These are phyloP conservation scores for Fusarium pilosicola DNA, from an alignment of 2,329 filamentous ascomycete species.

Conservation along the genomic window DNA sequence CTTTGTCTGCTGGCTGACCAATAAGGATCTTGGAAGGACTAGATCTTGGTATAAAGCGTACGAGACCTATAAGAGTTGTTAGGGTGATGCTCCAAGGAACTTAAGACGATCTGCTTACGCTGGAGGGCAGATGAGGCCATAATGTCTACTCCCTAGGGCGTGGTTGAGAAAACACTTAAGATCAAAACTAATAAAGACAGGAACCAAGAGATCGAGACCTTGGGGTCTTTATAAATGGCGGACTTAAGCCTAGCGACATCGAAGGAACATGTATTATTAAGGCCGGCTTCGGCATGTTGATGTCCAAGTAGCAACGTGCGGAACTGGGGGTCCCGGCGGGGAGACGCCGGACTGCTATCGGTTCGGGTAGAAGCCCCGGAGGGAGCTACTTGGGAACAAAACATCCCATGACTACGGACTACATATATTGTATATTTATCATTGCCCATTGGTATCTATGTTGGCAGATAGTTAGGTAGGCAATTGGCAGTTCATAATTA, in stretches of 20 bases:
- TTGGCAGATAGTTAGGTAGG: no score
- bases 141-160: background rate
- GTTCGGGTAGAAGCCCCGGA: conserved; percentile 1
- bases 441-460: background rate
- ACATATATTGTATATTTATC: no score
- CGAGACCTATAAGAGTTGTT: conserved; percentile 57
- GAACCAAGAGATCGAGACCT: background rate
- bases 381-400: background rate
- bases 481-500: background rate
- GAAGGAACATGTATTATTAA: conserved; percentile 1
- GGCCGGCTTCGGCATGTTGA: conserved; percentile 30
- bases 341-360: conserved; percentile 13
- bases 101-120: conserved; percentile 18
- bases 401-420: background rate
- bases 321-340: conserved; percentile 14
- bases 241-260: conserved; percentile 1
- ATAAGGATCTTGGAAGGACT: conserved; percentile 61
- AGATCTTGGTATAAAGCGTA: conserved; percentile 66
- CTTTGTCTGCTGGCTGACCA: conserved; percentile 63
- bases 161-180: background rate
- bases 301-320: conserved; percentile 11
- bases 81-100: background rate
- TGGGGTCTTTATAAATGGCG: conserved; percentile 23
- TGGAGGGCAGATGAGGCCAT: conserved; percentile 40
- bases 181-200: background rate